Evolutionary conservation across 352 stramenopile genomes (phyloP), one percentile per base, ranked within the genome.

Genomic region (Pythium coloratum): DNA sequence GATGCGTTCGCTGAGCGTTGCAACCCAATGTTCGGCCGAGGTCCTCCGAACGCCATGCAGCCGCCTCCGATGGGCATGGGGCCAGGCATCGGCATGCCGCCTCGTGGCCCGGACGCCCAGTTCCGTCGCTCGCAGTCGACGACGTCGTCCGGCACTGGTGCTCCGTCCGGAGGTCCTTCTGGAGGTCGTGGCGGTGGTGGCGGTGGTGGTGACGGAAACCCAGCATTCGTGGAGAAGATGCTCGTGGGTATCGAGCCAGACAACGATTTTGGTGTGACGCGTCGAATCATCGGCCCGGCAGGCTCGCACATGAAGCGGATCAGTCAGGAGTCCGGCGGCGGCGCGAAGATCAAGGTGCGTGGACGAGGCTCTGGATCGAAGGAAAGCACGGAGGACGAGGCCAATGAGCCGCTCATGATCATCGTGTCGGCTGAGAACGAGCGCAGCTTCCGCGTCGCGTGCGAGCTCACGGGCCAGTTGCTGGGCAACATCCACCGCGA

Each of bases 301-400:
- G 88, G 86, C 6, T 87, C 84, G 5, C 82, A 96, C 59, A 92
- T 96, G 82, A 95, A 96, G 69, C 88, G 88, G 16, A 96, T 96
- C 63, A 94, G 84, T 49, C 68, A 88, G 16, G 88, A 96, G 47
- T 82, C 88, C 1, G 79, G 86, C 28, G 86, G 86, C 0, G 88
- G 88, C 51, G 86, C 88, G 42, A 95, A 94, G 64, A 88, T 96
- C 57, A 88, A 88, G 50, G 81, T 96, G 33, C 88, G 88, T n/a
- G 88, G 88, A 12, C 81, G 82, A 40, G 88, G 88, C 26, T 95
- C 86, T 0, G 88, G 88, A 0, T 88, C 82, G 1, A 92, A 92
- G 49, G 88, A 96, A 72, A 78, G 79, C 62, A 78, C 73, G 0
- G 70, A 74, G 0, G 86, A 95, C 72, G 87, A 95, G 49, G 69